Evolutionary conservation across 768 basidiomycete genomes (phyloP).

Genomic region (Hygrophorus pudorinus): DNA sequence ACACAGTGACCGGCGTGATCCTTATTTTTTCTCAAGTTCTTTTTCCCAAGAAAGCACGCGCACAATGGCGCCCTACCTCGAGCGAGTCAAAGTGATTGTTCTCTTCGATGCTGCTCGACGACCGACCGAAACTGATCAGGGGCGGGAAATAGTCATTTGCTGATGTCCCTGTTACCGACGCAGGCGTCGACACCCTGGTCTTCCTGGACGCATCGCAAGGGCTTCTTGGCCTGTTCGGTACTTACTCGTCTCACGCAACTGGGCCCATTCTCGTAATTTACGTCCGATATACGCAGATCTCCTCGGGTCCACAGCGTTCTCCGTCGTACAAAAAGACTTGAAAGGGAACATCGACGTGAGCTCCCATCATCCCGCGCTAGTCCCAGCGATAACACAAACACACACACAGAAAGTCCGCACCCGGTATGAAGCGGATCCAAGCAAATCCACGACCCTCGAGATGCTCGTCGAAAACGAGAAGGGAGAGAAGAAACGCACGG

Average conservation of each 20-base stretch:
- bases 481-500: constrained; percentile 74
- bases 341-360: constrained; percentile 85
- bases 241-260: constrained; percentile 20
- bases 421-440: constrained; percentile 60
- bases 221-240: constrained; percentile 86
- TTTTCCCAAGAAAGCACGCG: too few species aligned
- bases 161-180: constrained; percentile 78
- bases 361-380: too few species aligned
- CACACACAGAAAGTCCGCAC: constrained; percentile 67
- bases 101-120: not conserved
- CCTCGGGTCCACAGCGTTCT: constrained; percentile 78
- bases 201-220: constrained; percentile 89
- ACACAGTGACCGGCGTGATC: too few species aligned
- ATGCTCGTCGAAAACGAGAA: constrained; percentile 77
- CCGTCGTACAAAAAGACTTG: constrained; percentile 75
- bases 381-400: too few species aligned
- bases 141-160: constrained; percentile 86
- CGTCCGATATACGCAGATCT: constrained; percentile 42
- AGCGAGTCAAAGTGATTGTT: constrained; percentile 47
- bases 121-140: too few species aligned
- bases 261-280: not conserved
- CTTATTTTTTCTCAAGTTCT: too few species aligned
- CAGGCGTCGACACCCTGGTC: constrained; percentile 77
- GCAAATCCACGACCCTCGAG: constrained; percentile 70
- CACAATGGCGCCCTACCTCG: constrained; percentile 67